Conservation (phyloP, 2,329 filamentous ascomycete genomes). For the Pestalotiopsis sp. region DNA sequence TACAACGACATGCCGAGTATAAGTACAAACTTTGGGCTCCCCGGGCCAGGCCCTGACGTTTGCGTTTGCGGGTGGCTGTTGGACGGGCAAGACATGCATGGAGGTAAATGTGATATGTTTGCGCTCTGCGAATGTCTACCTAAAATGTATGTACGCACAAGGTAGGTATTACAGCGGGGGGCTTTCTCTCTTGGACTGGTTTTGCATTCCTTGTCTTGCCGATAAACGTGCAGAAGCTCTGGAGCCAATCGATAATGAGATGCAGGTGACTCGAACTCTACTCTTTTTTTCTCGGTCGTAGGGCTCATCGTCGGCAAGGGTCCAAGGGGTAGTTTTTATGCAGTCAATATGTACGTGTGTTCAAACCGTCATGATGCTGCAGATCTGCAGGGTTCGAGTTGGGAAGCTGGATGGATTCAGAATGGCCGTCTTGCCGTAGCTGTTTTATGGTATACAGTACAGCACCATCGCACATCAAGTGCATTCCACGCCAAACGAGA, state of each 20-base stretch:
- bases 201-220: background rate
- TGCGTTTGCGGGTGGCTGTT: background rate
- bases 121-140: too few species aligned
- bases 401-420: conserved; percentile 1
- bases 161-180: background rate
- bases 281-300: background rate
- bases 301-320: background rate
- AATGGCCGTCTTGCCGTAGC: background rate
- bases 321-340: background rate
- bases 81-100: background rate
- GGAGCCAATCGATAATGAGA: conserved; percentile 1
- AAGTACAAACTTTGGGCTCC: background rate
- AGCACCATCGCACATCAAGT: background rate
- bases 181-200: background rate
- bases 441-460: background rate
- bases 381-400: conserved; percentile 1
- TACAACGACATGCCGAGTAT: too few species aligned
- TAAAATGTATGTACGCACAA: too few species aligned
- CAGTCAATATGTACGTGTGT: background rate
- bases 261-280: background rate
- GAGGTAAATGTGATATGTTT: background rate
- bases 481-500: too few species aligned
- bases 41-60: too few species aligned
- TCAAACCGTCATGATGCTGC: background rate
- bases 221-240: conserved; percentile 8